phyloP scores from a whole-genome alignment of 805 yeast genomes.

The Suhomyces prunicola region DNA sequence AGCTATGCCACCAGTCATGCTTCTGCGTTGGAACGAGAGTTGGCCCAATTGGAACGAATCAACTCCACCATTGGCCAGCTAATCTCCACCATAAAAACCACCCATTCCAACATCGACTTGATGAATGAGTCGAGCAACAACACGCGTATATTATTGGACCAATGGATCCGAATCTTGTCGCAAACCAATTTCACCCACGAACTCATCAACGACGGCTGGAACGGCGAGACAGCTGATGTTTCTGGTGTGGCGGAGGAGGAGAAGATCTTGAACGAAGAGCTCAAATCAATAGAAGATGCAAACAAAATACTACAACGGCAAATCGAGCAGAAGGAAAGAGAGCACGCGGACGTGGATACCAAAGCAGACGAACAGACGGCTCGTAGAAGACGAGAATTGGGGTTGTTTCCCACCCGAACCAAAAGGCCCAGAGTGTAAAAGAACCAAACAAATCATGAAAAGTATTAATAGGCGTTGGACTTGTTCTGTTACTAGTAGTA shows the following conservation, averaged over 20 bases:
- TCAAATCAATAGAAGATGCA: conserved; percentile 24
- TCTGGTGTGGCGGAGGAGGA: conserved; percentile 22
- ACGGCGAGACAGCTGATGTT: conserved; percentile 26
- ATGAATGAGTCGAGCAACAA: conserved; percentile 43
- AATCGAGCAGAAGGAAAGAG: conserved; percentile 17
- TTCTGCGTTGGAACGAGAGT: conserved; percentile 24
- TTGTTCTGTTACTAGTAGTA: too few species aligned
- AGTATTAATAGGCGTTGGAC: too few species aligned
- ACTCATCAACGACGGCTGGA: conserved; percentile 44
- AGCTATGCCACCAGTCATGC: background rate
- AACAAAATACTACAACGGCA: conserved; percentile 19
- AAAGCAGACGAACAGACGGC: conserved; percentile 10
- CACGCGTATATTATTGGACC: conserved; percentile 49
- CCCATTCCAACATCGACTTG: conserved; percentile 27
- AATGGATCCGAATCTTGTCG: conserved; percentile 61
- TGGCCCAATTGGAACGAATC: conserved; percentile 29
- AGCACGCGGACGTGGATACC: conserved; percentile 7
- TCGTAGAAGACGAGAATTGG: conserved; percentile 23
- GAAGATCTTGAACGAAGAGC: conserved; percentile 21
- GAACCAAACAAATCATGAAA: too few species aligned
- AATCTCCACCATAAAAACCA: conserved; percentile 24
- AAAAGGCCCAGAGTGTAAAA: conserved; percentile 1
- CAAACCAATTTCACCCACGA: conserved; percentile 56
- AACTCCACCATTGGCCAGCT: conserved; percentile 31
- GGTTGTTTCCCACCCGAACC: conserved; percentile 9